These are phyloP conservation scores for Lumnitzera littorea DNA, from an alignment of 345 rosid species.

Conservation along the genomic window DNA sequence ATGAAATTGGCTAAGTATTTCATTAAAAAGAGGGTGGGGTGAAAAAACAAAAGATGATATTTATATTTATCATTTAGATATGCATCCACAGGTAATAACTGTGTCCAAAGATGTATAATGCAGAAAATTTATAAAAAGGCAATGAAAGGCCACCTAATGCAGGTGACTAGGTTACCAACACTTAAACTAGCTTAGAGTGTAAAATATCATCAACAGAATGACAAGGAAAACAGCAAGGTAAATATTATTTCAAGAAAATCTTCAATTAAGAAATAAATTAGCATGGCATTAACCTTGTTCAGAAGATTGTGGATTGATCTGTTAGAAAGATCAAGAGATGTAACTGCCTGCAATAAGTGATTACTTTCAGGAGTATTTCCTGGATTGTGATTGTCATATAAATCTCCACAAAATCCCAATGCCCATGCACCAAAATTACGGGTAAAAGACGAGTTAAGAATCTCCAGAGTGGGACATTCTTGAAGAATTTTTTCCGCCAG, in stretches of 20 bases:
- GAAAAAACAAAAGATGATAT: background rate
- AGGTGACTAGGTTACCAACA: too few species aligned
- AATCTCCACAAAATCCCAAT: slow-evolving; percentile 70
- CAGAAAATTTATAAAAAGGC: too few species aligned
- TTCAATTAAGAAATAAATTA: background rate
- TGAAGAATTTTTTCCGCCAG: slow-evolving; percentile 42
- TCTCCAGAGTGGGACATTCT: slow-evolving; percentile 66
- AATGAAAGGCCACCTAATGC: background rate
- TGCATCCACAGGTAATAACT: too few species aligned
- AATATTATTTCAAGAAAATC: background rate
- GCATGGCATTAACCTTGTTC: slow-evolving; percentile 48
- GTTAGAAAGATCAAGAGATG: slow-evolving; percentile 69
- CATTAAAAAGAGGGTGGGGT: background rate
- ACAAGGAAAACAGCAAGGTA: background rate
- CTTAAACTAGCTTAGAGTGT: too few species aligned
- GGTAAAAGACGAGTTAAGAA: slow-evolving; percentile 71
- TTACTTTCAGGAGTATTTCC: slow-evolving; percentile 26
- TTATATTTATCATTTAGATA: too few species aligned
- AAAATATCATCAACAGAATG: too few species aligned
- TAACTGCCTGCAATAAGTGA: slow-evolving; percentile 42
- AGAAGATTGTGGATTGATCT: slow-evolving; percentile 55
- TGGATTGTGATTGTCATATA: slow-evolving; percentile 62
- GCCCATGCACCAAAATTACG: slow-evolving; percentile 74
- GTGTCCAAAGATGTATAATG: too few species aligned
- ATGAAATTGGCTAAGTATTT: background rate